These are phyloP conservation scores for Fusarium robinianum DNA, from an alignment of 2,329 filamentous ascomycete genomes.

Conservation along the genomic window DNA sequence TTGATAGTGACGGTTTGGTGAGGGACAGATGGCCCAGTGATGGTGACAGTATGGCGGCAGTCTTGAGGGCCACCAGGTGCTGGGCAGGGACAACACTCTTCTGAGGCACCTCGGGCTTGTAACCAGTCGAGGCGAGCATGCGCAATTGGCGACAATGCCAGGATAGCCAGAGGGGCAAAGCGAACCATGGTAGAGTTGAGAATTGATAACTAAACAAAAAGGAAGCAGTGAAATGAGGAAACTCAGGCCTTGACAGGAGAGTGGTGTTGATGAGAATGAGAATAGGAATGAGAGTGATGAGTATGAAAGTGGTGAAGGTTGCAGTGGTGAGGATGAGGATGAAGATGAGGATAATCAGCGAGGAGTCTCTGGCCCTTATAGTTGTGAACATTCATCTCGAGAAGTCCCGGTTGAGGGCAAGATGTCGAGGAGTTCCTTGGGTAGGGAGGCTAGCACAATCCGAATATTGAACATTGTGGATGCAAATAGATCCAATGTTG, in stretches of 20 bases:
- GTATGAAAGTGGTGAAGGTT: background rate
- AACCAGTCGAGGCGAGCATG: constrained; percentile 35
- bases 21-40: constrained; percentile 29
- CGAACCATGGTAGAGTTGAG: constrained; percentile 32
- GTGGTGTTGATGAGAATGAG: background rate
- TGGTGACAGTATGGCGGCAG: constrained; percentile 33
- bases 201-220: background rate
- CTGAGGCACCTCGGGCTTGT: constrained; percentile 20
- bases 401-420: background rate
- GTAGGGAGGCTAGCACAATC: constrained; percentile 10
- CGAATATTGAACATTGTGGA: background rate
- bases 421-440: constrained; percentile 1
- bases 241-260: background rate
- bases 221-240: background rate
- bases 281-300: background rate
- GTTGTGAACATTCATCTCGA: background rate
- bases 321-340: constrained; percentile 14
- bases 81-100: constrained; percentile 40
- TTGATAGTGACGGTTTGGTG: constrained; percentile 27
- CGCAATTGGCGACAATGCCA: constrained; percentile 35
- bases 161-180: constrained; percentile 30
- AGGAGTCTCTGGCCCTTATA: constrained; percentile 25
- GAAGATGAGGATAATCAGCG: background rate
- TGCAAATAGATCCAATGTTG: constrained; percentile 12
- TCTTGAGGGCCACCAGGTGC: constrained; percentile 16